Percentiles rank a stretch among this genome's conserved stretches.
Conservation (phyloP, 2,329 filamentous ascomycete species). For the Tolypocladium pustulatum region DNA sequence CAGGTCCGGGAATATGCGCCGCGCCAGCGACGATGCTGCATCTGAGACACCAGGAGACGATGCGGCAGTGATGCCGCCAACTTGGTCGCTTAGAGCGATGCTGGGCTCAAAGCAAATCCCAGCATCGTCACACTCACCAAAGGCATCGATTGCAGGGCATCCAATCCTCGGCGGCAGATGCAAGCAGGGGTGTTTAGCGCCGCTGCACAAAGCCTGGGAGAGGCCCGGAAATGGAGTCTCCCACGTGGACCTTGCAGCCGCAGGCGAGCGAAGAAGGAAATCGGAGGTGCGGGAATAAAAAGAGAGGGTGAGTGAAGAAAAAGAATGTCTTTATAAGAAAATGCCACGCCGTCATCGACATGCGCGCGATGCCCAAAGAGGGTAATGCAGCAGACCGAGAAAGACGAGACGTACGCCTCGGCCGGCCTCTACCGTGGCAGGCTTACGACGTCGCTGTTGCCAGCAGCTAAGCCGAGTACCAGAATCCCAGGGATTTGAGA, state of each 20-base stretch:
- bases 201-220: slow-evolving; percentile 13
- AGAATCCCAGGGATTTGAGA: not conserved
- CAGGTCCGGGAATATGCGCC: not conserved
- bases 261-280: not conserved
- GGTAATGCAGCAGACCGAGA: not conserved
- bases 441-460: not conserved
- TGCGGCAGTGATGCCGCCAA: not conserved
- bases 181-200: slow-evolving; percentile 7
- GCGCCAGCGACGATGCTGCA: not conserved
- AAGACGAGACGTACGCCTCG: not conserved
- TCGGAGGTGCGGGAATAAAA: not conserved
- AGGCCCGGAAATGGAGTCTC: slow-evolving; percentile 7
- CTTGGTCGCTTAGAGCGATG: too few species aligned
- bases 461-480: not conserved
- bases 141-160: not conserved
- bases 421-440: not conserved
- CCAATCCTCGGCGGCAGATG: slow-evolving; percentile 1
- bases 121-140: not conserved
- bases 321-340: not conserved
- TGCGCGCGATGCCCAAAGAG: slow-evolving; percentile 2
- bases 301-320: not conserved
- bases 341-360: not conserved
- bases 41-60: not conserved
- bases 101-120: not conserved
- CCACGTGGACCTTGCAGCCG: slow-evolving; percentile 21